A percentile compares a stretch with the other conserved stretches of the same genome.
phyloP scores from a whole-genome alignment of 345 rosid genomes.

The Zanthoxylum bungeanum region DNA sequence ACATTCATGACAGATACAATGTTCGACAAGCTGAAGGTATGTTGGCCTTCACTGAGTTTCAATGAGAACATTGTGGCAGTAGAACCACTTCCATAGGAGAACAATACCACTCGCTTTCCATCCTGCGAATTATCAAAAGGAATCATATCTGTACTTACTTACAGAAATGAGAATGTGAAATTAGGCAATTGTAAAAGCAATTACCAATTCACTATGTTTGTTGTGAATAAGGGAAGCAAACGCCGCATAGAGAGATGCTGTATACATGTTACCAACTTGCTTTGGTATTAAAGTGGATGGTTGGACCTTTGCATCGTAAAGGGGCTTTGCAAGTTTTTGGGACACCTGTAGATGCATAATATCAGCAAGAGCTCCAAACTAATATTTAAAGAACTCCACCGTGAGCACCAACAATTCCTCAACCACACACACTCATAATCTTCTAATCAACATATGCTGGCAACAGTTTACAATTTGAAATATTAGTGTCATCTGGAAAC shows the following conservation, averaged over 20 bases:
- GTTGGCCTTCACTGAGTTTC: conserved; percentile 52
- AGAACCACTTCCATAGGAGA: conserved; percentile 97
- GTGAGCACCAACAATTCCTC: not conserved
- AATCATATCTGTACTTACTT: not conserved
- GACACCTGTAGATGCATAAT: conserved; percentile 52
- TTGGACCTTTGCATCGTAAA: conserved; percentile 82
- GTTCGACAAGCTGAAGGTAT: conserved; percentile 80
- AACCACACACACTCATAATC: not conserved
- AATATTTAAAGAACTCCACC: conserved; percentile 3
- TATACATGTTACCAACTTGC: conserved; percentile 99
- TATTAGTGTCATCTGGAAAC: not conserved
- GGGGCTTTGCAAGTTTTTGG: conserved; percentile 86
- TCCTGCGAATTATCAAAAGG: conserved; percentile 37
- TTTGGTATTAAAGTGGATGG: conserved; percentile 90
- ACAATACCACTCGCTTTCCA: conserved; percentile 76
- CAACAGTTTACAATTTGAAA: not conserved
- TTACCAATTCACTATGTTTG: conserved; percentile 72
- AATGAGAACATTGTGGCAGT: conserved; percentile 93
- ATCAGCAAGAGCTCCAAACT: conserved; percentile 22
- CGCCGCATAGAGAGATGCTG: conserved; percentile 96
- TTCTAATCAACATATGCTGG: not conserved
- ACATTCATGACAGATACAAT: conserved; percentile 74
- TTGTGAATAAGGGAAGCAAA: conserved; percentile 90
- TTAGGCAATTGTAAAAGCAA: conserved; percentile 7
- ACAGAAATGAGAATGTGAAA: not conserved